Conservation (phyloP, 768 basidiomycete genomes). For the Nidularia pulvinata region DNA sequence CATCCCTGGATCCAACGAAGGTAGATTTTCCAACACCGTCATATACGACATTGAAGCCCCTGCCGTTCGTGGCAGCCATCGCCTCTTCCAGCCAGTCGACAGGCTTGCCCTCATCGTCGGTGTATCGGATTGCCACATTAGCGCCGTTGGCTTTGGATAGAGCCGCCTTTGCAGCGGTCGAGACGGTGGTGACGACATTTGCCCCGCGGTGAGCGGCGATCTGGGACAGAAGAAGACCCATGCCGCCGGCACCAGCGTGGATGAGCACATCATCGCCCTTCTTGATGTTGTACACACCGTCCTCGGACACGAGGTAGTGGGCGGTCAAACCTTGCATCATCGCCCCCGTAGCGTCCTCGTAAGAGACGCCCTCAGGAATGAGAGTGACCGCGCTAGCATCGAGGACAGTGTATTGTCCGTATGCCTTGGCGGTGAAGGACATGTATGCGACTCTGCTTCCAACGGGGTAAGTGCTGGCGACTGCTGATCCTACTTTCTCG, state of each 20-base stretch:
- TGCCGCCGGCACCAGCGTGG: neutral
- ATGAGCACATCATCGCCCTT: neutral
- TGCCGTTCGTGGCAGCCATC: neutral
- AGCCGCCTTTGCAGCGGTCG: neutral
- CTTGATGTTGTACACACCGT: neutral
- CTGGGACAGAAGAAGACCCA: neutral
- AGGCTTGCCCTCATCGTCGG: neutral
- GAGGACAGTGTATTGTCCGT: neutral
- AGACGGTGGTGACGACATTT: neutral
- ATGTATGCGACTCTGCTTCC: neutral
- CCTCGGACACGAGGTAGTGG: neutral
- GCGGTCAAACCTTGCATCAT: neutral
- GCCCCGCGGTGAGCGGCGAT: neutral
- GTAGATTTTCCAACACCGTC: neutral
- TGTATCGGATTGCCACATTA: neutral
- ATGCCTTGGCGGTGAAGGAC: neutral
- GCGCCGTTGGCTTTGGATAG: neutral
- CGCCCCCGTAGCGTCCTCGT: neutral
- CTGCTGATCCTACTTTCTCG: neutral
- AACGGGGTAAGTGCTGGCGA: neutral
- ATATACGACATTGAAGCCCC: neutral
- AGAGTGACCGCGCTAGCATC: neutral
- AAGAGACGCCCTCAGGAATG: neutral
- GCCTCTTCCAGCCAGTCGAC: neutral
- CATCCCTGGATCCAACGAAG: neutral